Evolutionary conservation across 1,284 basidiomycete species (phyloP).

Genomic region (Cryptococcus deneoformans): DNA sequence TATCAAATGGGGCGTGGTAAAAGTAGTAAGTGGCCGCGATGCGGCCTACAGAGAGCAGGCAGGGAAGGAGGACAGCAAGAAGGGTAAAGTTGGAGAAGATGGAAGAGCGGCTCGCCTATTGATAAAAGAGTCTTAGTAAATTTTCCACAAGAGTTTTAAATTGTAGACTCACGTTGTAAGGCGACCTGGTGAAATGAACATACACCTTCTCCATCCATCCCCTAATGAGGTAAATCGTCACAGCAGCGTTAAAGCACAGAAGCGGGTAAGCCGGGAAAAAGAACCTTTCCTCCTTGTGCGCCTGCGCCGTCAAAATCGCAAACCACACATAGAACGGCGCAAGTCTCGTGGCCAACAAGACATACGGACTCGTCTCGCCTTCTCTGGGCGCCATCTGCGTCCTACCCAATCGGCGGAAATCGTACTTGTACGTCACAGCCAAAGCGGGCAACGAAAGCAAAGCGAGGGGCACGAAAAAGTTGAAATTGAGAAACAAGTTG

Average conservation of each 20-base stretch:
- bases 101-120: slow-evolving; percentile 68
- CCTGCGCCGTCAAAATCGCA: slow-evolving; percentile 70
- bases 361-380: slow-evolving; percentile 67
- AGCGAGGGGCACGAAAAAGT: slow-evolving; percentile 76
- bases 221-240: slow-evolving; percentile 73
- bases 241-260: slow-evolving; percentile 90
- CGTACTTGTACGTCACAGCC: slow-evolving; percentile 68
- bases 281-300: slow-evolving; percentile 98
- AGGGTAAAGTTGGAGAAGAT: slow-evolving; percentile 76
- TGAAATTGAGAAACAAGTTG: slow-evolving; percentile 92
- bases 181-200: slow-evolving; percentile 71
- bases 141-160: neutral
- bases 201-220: slow-evolving; percentile 81
- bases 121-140: neutral
- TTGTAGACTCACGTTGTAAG: slow-evolving; percentile 64
- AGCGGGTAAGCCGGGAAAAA: slow-evolving; percentile 94
- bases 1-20: slow-evolving; percentile 84
- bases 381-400: slow-evolving; percentile 57
- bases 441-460: slow-evolving; percentile 75
- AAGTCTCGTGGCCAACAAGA: slow-evolving; percentile 69
- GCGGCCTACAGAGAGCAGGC: slow-evolving; percentile 71
- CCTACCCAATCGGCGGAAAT: slow-evolving; percentile 74
- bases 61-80: slow-evolving; percentile 62
- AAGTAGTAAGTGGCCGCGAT: slow-evolving; percentile 79
- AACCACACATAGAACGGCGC: slow-evolving; percentile 89